Evolutionary conservation across 352 stramenopile species (phyloP), one percentile per base, ranked within the genome.

Genomic region (Pythium volutum): DNA sequence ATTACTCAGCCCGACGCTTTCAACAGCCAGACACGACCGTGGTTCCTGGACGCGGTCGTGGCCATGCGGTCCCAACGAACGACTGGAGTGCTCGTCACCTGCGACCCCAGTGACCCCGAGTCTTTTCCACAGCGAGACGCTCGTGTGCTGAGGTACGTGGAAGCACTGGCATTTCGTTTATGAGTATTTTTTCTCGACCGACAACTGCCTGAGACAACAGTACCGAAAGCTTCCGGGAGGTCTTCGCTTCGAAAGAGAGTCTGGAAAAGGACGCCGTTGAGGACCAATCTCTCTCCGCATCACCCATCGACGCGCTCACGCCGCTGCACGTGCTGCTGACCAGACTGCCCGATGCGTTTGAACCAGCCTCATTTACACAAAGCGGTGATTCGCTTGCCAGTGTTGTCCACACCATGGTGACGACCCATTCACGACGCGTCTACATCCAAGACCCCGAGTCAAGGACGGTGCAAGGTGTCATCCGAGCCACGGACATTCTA

Each of bases 401-500:
- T 43, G 70, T 75, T n/a, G 59, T 89, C 45, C 53, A 70, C 6
- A 60, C 58, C 12, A 89, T 91, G 77, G 49, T 79, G 4, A 45
- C 73, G 33, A 67, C 70, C 11, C 66, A 51, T 11, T 59, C 60
- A 10, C 71, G 60, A 3, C 76, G 76, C 11, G 64, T 82, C 16
- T 61, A 75, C 25, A 78, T 59, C 33, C 14, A 46, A 31, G 29
- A 47, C 36, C 27, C 39, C 50, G 10, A 26, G 3, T 25, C 15
- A 49, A 55, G n/a, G 41, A 47, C 36, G 62, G 74, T 39, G 46
- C 58, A 36, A 3, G 77, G 79, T 0, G 67, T 71, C 15, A 55
- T 91, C 7, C 79, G 79, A 4, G 75, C 79, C 27, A 73, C 69
- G 5, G 79, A 88, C 38, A 62, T 91, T 1, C 45, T 91, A 2